phyloP scores from a whole-genome alignment of 257 asterid genomes.

The Capsicum rhomboideum region DNA sequence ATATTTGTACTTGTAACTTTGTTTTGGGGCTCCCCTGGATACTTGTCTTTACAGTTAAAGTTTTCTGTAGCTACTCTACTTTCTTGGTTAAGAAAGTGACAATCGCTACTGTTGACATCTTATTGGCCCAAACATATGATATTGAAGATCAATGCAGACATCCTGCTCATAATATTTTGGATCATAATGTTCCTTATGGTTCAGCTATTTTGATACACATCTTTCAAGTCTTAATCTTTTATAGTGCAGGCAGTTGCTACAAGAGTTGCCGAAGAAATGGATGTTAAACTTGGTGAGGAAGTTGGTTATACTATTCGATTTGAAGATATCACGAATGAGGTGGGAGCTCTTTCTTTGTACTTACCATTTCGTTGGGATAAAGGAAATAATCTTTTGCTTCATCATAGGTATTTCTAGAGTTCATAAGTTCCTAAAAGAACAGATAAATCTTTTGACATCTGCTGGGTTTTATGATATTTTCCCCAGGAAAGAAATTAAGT shows the following conservation, averaged over 20 bases:
- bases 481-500: not conserved
- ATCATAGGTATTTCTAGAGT: not conserved
- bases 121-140: not conserved
- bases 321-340: constrained; percentile 75
- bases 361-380: not conserved
- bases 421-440: not conserved
- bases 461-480: not conserved
- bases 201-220: not conserved
- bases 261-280: constrained; percentile 95
- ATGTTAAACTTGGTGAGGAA: constrained; percentile 83
- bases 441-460: not conserved
- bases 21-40: not conserved
- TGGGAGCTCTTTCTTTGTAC: constrained; percentile 22
- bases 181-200: not conserved
- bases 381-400: not conserved
- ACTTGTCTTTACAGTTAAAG: not conserved
- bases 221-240: constrained; percentile 3
- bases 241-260: constrained; percentile 65
- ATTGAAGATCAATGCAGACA: not conserved
- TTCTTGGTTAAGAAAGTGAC: not conserved
- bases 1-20: not conserved
- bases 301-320: constrained; percentile 96
- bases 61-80: not conserved
- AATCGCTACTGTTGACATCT: not conserved
- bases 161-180: not conserved